Percentiles rank a stretch among this genome's conserved stretches.
phyloP scores from a whole-genome alignment of 345 rosid genomes.

The Lagerstroemia speciosa region DNA sequence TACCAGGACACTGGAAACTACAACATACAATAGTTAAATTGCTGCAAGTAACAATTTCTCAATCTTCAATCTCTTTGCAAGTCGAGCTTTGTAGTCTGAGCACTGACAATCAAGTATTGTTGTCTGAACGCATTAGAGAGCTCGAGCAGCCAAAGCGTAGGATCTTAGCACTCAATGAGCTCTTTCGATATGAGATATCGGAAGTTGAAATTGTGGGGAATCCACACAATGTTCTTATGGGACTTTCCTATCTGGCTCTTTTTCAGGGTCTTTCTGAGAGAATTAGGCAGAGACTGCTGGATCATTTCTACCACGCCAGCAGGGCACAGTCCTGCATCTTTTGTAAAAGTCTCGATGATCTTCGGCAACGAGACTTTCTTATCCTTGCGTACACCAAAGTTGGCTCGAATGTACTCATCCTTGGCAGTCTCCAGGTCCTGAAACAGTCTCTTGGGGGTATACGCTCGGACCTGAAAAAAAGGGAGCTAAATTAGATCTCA shows the following conservation, averaged over 20 bases:
- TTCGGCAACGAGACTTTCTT: constrained; percentile 72
- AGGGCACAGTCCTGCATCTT: constrained; percentile 54
- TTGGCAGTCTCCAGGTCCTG: constrained; percentile 83
- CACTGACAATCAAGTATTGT: not conserved
- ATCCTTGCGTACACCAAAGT: constrained; percentile 57
- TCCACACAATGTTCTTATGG: constrained; percentile 74
- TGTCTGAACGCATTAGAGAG: not conserved
- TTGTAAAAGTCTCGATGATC: constrained; percentile 62
- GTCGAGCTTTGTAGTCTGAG: not conserved
- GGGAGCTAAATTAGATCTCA: not conserved
- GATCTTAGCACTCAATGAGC: constrained; percentile 12
- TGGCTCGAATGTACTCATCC: constrained; percentile 81
- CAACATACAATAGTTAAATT: not conserved
- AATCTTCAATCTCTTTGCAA: not conserved
- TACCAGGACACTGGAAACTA: not conserved
- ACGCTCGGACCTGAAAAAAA: constrained; percentile 59
- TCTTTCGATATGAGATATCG: constrained; percentile 85
- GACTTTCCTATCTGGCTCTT: constrained; percentile 51
- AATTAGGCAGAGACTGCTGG: constrained; percentile 52
- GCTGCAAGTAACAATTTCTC: not conserved
- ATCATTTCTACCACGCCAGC: constrained; percentile 59
- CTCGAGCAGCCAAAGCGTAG: not conserved
- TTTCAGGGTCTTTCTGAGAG: constrained; percentile 40
- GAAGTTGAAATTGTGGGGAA: constrained; percentile 74
- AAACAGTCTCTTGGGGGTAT: constrained; percentile 56